phyloP scores from a whole-genome alignment of 176 grass and related monocot genomes.

The Oryza glaberrima region DNA sequence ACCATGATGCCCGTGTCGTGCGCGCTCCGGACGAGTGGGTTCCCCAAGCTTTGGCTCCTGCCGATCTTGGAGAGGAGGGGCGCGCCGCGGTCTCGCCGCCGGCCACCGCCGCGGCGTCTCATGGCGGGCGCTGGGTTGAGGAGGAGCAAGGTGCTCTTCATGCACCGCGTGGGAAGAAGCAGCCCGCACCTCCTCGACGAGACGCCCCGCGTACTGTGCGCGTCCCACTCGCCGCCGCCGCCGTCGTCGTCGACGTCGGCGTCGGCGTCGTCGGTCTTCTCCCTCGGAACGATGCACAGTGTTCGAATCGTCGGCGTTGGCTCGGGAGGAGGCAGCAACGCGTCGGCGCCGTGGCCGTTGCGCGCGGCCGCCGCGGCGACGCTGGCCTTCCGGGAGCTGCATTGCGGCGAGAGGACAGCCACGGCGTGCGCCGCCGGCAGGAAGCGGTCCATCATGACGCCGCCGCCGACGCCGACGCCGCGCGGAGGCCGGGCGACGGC shows the following conservation, averaged over 20 bases:
- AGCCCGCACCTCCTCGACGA: slow-evolving; percentile 61
- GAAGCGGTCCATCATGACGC: slow-evolving; percentile 85
- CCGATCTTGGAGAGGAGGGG: slow-evolving; percentile 10
- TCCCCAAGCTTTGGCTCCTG: not conserved
- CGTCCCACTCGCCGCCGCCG: slow-evolving; percentile 47
- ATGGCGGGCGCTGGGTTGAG: slow-evolving; percentile 63
- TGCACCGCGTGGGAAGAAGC: slow-evolving; percentile 58
- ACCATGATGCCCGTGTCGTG: slow-evolving; percentile 42
- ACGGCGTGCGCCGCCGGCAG: slow-evolving; percentile 76
- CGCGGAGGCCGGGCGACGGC: not conserved
- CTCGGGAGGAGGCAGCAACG: slow-evolving; percentile 23
- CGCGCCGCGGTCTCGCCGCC: not conserved
- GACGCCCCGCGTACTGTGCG: slow-evolving; percentile 49
- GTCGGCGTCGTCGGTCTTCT: slow-evolving; percentile 11
- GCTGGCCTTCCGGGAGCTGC: slow-evolving; percentile 56
- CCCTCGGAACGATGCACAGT: not conserved
- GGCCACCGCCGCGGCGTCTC: slow-evolving; percentile 4
- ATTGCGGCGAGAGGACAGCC: slow-evolving; percentile 57
- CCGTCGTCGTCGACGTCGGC: not conserved
- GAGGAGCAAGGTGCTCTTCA: slow-evolving; percentile 52
- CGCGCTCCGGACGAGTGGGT: slow-evolving; percentile 41
- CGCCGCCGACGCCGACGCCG: slow-evolving; percentile 1
- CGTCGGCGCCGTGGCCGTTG: not conserved
- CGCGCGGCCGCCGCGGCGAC: not conserved
- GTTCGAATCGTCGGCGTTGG: slow-evolving; percentile 11